phyloP scores from a whole-genome alignment of 2,329 filamentous ascomycete species.

The Byssoonygena ceratinophila region DNA sequence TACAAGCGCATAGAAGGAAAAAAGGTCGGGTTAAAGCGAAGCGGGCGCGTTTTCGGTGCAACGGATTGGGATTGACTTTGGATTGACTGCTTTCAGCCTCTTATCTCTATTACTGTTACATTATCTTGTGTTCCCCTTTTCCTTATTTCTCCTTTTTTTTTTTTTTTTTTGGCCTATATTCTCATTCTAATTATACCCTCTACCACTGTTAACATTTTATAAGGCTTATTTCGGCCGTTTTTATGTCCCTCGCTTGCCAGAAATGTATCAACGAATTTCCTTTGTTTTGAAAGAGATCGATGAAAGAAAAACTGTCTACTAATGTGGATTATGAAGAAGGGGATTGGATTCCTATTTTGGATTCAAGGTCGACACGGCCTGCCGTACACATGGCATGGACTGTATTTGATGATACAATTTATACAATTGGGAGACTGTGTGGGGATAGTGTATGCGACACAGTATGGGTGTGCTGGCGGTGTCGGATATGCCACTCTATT shows the following conservation, averaged over 20 bases:
- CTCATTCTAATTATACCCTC: not conserved
- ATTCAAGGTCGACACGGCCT: too few species aligned
- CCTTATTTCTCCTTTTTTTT: slow-evolving; percentile 2
- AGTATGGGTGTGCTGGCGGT: too few species aligned
- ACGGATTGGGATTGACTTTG: slow-evolving; percentile 8
- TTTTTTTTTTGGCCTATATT: not conserved
- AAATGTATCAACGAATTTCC: slow-evolving; percentile 5
- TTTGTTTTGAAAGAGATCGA: not conserved
- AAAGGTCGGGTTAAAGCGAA: slow-evolving; percentile 4
- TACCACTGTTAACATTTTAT: not conserved
- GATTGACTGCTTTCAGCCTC: not conserved
- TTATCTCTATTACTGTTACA: slow-evolving; percentile 3
- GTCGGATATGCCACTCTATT: too few species aligned
- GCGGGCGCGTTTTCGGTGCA: not conserved
- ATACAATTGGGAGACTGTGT: too few species aligned
- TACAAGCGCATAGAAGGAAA: slow-evolving; percentile 6
- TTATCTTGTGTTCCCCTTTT: slow-evolving; percentile 4
- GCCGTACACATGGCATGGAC: too few species aligned
- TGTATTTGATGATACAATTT: too few species aligned
- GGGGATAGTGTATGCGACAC: too few species aligned
- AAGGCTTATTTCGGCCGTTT: not conserved
- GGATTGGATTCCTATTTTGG: too few species aligned
- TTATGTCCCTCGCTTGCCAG: not conserved
- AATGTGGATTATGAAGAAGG: not conserved
- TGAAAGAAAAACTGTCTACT: not conserved